Evolutionary conservation across 2,329 filamentous ascomycete genomes (phyloP).

Genomic region (Pseudohalonectria lignicola): DNA sequence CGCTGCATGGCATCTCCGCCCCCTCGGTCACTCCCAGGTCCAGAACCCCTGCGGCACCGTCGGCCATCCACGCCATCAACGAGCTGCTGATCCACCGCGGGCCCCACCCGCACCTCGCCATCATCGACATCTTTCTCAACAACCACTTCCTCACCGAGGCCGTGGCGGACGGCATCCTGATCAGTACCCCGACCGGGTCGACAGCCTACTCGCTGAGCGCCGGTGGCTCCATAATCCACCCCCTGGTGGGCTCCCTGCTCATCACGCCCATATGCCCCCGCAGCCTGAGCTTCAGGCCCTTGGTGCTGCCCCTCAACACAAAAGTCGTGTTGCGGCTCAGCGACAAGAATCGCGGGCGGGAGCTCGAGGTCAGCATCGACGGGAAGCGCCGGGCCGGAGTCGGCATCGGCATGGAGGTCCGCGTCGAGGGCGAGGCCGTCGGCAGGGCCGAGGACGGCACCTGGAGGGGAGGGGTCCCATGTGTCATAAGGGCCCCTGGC

Average conservation of each 20-base stretch:
- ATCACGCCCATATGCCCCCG: slow-evolving; percentile 92
- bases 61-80: slow-evolving; percentile 67
- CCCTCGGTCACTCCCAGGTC: too few relatives aligned
- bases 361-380: slow-evolving; percentile 71
- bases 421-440: slow-evolving; percentile 80
- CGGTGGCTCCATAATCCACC: slow-evolving; percentile 89
- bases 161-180: slow-evolving; percentile 88
- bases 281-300: slow-evolving; percentile 80
- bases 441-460: slow-evolving; percentile 28
- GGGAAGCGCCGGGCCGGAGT: slow-evolving; percentile 60
- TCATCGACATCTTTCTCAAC: slow-evolving; percentile 86
- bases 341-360: slow-evolving; percentile 64
- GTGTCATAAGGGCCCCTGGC: slow-evolving; percentile 59
- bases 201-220: slow-evolving; percentile 93
- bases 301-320: slow-evolving; percentile 80
- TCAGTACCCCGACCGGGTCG: slow-evolving; percentile 87
- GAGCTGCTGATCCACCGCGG: slow-evolving; percentile 92
- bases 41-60: slow-evolving; percentile 18
- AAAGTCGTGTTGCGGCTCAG: slow-evolving; percentile 74
- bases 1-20: background rate
- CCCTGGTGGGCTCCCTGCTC: slow-evolving; percentile 76
- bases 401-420: slow-evolving; percentile 69
- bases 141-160: slow-evolving; percentile 86
- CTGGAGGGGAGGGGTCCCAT: slow-evolving; percentile 77
- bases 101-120: slow-evolving; percentile 76